Evolutionary conservation across 345 rosid species (phyloP).

Genomic region (Litchi chinensis): DNA sequence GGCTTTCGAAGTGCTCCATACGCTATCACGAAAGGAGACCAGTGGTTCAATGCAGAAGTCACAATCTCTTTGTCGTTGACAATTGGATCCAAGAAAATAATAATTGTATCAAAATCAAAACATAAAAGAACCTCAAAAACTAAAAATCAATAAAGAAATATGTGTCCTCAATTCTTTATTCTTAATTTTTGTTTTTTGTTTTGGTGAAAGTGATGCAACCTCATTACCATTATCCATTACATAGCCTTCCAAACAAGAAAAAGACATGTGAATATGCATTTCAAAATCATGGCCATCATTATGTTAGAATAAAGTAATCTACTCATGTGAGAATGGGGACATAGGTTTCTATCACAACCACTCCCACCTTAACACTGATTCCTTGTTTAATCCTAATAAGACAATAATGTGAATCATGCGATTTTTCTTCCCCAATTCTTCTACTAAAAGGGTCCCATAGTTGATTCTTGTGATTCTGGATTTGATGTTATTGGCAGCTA

Average conservation of each 20-base stretch:
- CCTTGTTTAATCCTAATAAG: conserved; percentile 8
- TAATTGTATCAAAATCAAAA: neutral
- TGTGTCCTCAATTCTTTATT: neutral
- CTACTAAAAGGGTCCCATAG: neutral
- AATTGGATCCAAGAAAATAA: neutral
- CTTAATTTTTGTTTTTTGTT: neutral
- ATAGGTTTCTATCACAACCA: conserved; percentile 14
- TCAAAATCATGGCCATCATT: neutral
- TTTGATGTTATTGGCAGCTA: neutral
- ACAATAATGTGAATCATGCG: neutral
- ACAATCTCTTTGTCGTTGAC: conserved; percentile 2
- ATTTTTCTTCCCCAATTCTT: neutral
- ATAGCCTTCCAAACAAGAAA: neutral
- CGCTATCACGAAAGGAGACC: neutral
- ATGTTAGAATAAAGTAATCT: conserved; percentile 5
- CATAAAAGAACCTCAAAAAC: neutral
- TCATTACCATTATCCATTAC: neutral
- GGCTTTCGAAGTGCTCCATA: neutral
- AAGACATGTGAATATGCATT: neutral
- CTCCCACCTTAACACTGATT: neutral
- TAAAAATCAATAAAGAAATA: neutral
- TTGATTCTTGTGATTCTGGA: conserved; percentile 2
- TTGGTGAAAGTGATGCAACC: neutral
- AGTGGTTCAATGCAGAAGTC: neutral
- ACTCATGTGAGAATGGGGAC: conserved; percentile 7